phyloP scores from a whole-genome alignment of 176 grass and related monocot species.

The Phyllostachys edulis region DNA sequence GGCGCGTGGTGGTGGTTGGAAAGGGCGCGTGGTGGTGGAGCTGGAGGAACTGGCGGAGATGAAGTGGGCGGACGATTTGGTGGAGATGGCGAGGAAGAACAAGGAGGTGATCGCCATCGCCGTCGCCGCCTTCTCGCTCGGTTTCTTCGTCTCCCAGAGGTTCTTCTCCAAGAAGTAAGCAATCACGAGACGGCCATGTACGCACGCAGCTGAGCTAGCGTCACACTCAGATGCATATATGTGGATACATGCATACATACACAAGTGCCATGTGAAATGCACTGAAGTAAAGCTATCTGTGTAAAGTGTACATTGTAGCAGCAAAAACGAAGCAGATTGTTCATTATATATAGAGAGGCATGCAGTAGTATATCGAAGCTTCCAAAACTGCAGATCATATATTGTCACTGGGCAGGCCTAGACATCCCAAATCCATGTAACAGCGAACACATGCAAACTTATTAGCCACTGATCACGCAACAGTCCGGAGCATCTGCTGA shows the following conservation, averaged over 20 bases:
- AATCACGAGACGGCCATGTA: not conserved
- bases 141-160: slow-evolving; percentile 32
- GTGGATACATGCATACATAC: not conserved
- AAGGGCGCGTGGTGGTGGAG: slow-evolving; percentile 20
- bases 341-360: not conserved
- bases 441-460: too few species aligned
- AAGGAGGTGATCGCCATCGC: slow-evolving; percentile 35
- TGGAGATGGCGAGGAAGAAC: slow-evolving; percentile 35
- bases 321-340: not conserved
- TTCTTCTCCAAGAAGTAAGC: slow-evolving; percentile 35
- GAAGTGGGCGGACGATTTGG: slow-evolving; percentile 35
- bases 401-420: too few species aligned
- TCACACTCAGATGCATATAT: not conserved
- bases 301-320: not conserved
- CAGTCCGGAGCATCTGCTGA: too few species aligned
- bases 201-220: not conserved
- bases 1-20: too few species aligned
- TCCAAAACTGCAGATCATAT: not conserved
- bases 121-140: slow-evolving; percentile 38
- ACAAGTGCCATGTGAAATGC: not conserved
- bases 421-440: too few species aligned
- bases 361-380: too few species aligned
- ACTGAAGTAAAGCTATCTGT: not conserved
- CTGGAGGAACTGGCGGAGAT: not conserved
- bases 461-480: not conserved